Conservation (phyloP, 108 stramenopile species). For the Cyclotella sp. region DNA sequence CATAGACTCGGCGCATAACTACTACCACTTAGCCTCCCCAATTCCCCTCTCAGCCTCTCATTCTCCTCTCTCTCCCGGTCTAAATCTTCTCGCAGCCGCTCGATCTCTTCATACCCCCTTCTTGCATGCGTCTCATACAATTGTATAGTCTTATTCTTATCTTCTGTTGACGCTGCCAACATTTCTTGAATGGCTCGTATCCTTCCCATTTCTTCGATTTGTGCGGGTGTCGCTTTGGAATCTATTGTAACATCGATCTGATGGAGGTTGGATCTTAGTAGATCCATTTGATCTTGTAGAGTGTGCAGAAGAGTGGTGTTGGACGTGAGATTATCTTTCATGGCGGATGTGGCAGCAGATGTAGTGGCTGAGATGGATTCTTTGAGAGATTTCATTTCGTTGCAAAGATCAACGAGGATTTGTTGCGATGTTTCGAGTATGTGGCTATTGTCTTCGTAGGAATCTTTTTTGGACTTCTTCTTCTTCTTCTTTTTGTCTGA, state of each 20-base stretch:
- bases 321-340: constrained; percentile 39
- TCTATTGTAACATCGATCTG: constrained; percentile 46
- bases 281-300: constrained; percentile 36
- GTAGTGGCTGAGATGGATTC: constrained; percentile 25
- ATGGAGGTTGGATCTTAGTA: constrained; percentile 35
- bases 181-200: constrained; percentile 51
- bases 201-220: constrained; percentile 45
- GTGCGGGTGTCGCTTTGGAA: constrained; percentile 48
- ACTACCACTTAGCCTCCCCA: constrained; percentile 12
- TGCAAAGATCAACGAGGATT: constrained; percentile 52
- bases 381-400: constrained; percentile 53
- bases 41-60: constrained; percentile 32
- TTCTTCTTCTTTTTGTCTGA: constrained; percentile 23
- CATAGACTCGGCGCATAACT: not conserved
- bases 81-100: constrained; percentile 46
- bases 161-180: constrained; percentile 26
- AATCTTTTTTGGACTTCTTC: constrained; percentile 39
- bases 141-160: constrained; percentile 48
- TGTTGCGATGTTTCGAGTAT: constrained; percentile 45
- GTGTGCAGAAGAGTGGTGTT: constrained; percentile 33
- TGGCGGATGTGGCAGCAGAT: constrained; percentile 14
- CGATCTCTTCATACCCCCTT: constrained; percentile 51
- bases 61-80: constrained; percentile 41
- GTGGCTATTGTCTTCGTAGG: constrained; percentile 15
- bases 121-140: constrained; percentile 50